phyloP scores from a whole-genome alignment of 371 early-diverging fungal genomes.

The Mortierella sp. region DNA sequence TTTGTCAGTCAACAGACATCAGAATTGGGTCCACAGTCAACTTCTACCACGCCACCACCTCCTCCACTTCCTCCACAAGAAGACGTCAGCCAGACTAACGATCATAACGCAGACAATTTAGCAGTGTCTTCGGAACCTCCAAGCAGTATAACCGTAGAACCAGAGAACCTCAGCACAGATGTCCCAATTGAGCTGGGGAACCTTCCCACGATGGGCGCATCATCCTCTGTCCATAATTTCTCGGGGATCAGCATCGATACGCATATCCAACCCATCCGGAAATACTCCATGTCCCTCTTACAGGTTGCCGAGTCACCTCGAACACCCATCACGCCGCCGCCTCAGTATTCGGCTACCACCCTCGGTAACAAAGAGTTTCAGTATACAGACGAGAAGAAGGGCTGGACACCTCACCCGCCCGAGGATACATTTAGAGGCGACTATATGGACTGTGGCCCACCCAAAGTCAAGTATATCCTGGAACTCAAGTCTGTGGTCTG shows the following conservation, averaged over 20 bases:
- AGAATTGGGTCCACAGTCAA: not conserved
- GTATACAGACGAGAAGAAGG: conserved; percentile 18
- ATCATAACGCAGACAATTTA: not conserved
- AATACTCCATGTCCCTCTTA: conserved; percentile 41
- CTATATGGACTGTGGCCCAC: conserved; percentile 30
- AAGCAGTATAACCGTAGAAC: not conserved
- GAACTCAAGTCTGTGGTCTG: conserved; percentile 67
- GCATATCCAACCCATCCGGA: conserved; percentile 14
- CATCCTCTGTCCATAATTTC: conserved; percentile 8
- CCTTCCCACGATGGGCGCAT: conserved; percentile 11
- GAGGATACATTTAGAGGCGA: conserved; percentile 12
- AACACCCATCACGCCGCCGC: conserved; percentile 48
- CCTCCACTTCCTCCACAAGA: not conserved
- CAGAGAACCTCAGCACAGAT: too few relatives aligned
- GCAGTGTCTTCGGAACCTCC: not conserved
- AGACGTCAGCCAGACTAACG: not conserved
- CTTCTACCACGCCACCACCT: not conserved
- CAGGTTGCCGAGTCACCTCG: conserved; percentile 27
- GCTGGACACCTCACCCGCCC: conserved; percentile 22
- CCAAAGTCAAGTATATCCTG: conserved; percentile 59
- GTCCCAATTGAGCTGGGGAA: not conserved
- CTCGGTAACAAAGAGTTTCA: not conserved
- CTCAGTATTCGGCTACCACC: conserved; percentile 31
- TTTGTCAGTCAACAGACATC: conserved; percentile 57
- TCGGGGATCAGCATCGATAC: conserved; percentile 33